These are phyloP conservation scores for Leishmania aethiopica DNA, from an alignment of 208 protist species.

Conservation along the genomic window DNA sequence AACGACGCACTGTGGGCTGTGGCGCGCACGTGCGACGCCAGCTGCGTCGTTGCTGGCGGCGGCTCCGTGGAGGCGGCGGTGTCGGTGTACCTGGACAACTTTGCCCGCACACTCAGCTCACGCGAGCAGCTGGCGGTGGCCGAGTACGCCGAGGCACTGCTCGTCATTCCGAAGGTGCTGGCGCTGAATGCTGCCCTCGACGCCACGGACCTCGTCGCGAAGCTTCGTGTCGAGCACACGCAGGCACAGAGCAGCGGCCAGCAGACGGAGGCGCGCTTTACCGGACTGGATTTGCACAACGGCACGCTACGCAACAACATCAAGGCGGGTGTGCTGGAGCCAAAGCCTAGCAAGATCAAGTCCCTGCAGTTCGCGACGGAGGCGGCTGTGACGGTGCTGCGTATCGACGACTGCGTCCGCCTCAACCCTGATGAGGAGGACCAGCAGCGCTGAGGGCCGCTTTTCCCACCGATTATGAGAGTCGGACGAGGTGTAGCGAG, in stretches of 20 bases:
- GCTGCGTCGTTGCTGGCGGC: conserved; percentile 97
- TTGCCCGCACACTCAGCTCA: conserved; percentile 96
- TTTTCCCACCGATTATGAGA: background rate
- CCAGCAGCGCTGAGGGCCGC: conserved; percentile 16
- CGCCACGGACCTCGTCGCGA: conserved; percentile 98
- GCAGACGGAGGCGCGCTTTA: conserved; percentile 59
- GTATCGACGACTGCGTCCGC: conserved; percentile 99
- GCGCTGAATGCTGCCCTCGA: conserved; percentile 98
- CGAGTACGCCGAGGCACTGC: conserved; percentile 98
- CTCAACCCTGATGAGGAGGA: conserved; percentile 92
- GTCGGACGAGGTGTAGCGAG: background rate
- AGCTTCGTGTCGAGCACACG: conserved; percentile 97
- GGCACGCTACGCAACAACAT: conserved; percentile 97
- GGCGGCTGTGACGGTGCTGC: conserved; percentile 99
- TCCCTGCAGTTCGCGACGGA: conserved; percentile 99
- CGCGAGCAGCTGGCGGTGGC: conserved; percentile 99
- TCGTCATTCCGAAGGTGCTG: conserved; percentile 99
- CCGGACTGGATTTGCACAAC: conserved; percentile 96
- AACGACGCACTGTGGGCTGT: conserved; percentile 99
- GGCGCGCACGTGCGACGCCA: conserved; percentile 98
- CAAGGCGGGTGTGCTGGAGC: conserved; percentile 98
- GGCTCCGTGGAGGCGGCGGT: conserved; percentile 99
- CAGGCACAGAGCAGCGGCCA: conserved; percentile 44
- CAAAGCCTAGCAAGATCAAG: conserved; percentile 99
- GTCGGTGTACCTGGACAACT: conserved; percentile 98